These are phyloP conservation scores for Arthroderma sp. DNA, from an alignment of 2,329 filamentous ascomycete genomes.

Conservation along the genomic window DNA sequence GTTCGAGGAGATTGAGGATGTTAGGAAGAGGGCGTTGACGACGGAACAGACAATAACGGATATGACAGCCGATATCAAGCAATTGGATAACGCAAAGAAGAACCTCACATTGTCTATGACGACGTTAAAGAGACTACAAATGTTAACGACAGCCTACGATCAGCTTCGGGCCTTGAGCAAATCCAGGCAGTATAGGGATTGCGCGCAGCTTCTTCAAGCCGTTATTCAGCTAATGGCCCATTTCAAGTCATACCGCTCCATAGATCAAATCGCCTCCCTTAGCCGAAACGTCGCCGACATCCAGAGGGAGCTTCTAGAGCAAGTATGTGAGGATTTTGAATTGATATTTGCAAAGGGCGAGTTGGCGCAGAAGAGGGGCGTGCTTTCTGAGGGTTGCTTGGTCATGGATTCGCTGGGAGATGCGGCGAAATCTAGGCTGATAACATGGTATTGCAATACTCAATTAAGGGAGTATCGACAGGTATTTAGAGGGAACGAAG, in stretches of 20 bases:
- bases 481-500: conserved; percentile 90
- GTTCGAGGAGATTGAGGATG: conserved; percentile 88
- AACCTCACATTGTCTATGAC: conserved; percentile 98
- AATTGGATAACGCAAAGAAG: conserved; percentile 87
- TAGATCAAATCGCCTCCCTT: conserved; percentile 90
- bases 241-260: conserved; percentile 95
- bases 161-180: conserved; percentile 74
- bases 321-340: conserved; percentile 99
- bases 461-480: conserved; percentile 90
- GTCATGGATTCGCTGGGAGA: conserved; percentile 95
- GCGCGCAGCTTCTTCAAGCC: conserved; percentile 81
- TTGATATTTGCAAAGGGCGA: conserved; percentile 84
- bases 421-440: conserved; percentile 62
- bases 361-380: conserved; percentile 53
- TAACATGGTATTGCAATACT: conserved; percentile 98
- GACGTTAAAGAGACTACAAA: conserved; percentile 88
- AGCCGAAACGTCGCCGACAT: conserved; percentile 87
- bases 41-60: conserved; percentile 93
- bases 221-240: conserved; percentile 96
- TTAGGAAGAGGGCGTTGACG: conserved; percentile 74
- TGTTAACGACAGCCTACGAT: conserved; percentile 98
- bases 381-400: conserved; percentile 73
- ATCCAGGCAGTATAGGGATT: conserved; percentile 84
- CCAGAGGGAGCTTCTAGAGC: conserved; percentile 82
- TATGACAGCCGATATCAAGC: conserved; percentile 98